Evolutionary conservation across 1,284 basidiomycete species (phyloP), one percentile per base, ranked within the genome.

Genomic region (Neonothopanus nambi): DNA sequence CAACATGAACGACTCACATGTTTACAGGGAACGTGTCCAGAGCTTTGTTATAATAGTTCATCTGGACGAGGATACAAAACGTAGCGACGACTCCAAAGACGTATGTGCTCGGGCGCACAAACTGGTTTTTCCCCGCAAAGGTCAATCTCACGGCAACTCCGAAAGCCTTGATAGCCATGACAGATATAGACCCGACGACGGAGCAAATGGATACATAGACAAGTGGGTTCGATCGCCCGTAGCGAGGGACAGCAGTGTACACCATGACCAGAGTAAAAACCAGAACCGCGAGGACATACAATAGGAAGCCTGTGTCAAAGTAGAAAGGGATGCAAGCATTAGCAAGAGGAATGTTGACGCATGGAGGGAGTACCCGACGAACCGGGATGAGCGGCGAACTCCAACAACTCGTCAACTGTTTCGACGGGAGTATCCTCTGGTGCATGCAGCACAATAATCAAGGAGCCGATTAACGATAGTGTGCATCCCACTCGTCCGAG

Each of bases 41-140:
- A 0, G 96, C 96, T 69, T 98, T 98, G 80, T 98, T 99, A 76
- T 98, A 98, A 77, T 97, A 99, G 74, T 98, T 96, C 91, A 97
- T 95, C 73, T 98, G 95, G 2, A 97, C 84, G 48, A 97, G 67
- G 65, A 98, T 98, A 73, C 94, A 98, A 2, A 85, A 74, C 1
- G 82, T 81, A 3, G 95, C 89, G 24, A 93, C 84, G 48, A 93
- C 79, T 38, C 85, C 93, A 65, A 99, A 98, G 42, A 98, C 84
- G 69, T 98, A 99, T 11, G 97, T 99, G 66, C 91, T 94, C 23
- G 91, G 85, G 68, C 96, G 92, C 1, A 89, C 87, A 68, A 99
- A 91, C 70, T 99, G 96, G 72, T 99, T 99, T 69, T 92, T 93
- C 48, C 97, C 96, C 9, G 85, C 82, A 59, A 98, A 77, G 0